phyloP scores from a whole-genome alignment of 2,329 filamentous ascomycete species.

The Parafenestella ontariensis region DNA sequence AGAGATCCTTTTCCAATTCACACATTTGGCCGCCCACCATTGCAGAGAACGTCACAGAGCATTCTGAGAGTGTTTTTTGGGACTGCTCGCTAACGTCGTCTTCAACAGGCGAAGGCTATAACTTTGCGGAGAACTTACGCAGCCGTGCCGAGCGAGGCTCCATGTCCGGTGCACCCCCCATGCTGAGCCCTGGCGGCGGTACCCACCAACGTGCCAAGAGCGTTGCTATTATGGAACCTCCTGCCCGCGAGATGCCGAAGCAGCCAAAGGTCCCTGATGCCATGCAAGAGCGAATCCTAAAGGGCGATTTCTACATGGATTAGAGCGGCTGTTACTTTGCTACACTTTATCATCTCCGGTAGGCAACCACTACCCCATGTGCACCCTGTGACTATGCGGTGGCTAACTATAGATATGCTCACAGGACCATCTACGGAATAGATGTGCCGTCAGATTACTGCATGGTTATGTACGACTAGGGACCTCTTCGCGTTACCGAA shows the following conservation, averaged over 20 bases:
- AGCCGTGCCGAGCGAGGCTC: constrained; percentile 81
- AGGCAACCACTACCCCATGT: constrained; percentile 16
- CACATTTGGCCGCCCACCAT: constrained; percentile 38
- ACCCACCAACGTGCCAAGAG: constrained; percentile 73
- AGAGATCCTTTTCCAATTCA: constrained; percentile 34
- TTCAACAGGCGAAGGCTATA: constrained; percentile 87
- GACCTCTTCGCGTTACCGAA: constrained; percentile 9
- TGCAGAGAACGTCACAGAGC: constrained; percentile 39
- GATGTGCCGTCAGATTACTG: constrained; percentile 14
- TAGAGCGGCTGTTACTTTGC: constrained; percentile 51
- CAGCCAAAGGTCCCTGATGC: constrained; percentile 71
- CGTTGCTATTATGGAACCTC: constrained; percentile 67
- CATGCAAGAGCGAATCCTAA: constrained; percentile 95
- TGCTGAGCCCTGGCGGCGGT: constrained; percentile 12
- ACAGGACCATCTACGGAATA: constrained; percentile 13
- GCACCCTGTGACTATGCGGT: not conserved
- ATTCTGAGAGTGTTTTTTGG: constrained; percentile 38
- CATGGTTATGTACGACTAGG: constrained; percentile 25
- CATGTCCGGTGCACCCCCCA: constrained; percentile 56
- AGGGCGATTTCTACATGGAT: constrained; percentile 98
- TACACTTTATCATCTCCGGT: constrained; percentile 28
- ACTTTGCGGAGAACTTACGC: constrained; percentile 96
- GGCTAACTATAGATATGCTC: constrained; percentile 5
- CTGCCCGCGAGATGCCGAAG: constrained; percentile 66
- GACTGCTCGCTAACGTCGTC: constrained; percentile 70